These are phyloP conservation scores for Parmales sp. DNA, from an alignment of 108 stramenopile species.

Conservation along the genomic window DNA sequence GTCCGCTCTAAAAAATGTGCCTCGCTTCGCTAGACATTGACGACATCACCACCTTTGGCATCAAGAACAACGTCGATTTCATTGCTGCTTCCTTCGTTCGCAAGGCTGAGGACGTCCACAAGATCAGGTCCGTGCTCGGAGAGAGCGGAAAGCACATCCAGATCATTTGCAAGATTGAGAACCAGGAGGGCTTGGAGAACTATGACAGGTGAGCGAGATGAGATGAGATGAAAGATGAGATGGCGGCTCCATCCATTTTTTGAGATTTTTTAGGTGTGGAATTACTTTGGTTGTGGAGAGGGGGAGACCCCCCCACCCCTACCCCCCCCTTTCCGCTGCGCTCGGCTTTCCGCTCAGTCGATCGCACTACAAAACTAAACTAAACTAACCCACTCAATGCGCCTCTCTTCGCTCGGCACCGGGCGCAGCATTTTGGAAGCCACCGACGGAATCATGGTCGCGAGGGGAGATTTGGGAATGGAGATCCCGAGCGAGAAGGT, in stretches of 20 bases:
- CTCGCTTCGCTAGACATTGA: constrained; percentile 40
- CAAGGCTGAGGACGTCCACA: constrained; percentile 62
- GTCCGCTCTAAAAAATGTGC: background rate
- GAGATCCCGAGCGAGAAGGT: constrained; percentile 88
- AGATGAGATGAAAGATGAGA: too few relatives aligned
- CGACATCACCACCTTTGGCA: constrained; percentile 72
- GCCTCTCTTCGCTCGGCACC: too few relatives aligned
- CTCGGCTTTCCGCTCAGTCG: too few relatives aligned
- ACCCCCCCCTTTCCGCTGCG: too few relatives aligned
- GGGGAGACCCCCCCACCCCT: too few relatives aligned
- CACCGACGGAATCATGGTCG: constrained; percentile 83
- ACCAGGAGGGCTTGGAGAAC: constrained; percentile 59
- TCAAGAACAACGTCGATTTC: constrained; percentile 78
- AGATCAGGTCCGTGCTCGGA: constrained; percentile 67
- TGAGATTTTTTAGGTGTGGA: too few relatives aligned
- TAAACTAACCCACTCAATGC: too few relatives aligned
- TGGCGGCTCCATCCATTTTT: too few relatives aligned
- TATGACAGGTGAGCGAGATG: constrained; percentile 73
- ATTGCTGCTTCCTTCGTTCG: constrained; percentile 84
- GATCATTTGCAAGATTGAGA: constrained; percentile 74
- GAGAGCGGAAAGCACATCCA: constrained; percentile 59
- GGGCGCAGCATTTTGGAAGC: constrained; percentile 51
- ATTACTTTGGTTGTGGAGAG: too few relatives aligned
- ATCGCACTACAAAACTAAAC: too few relatives aligned
- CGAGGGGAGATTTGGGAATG: constrained; percentile 71